Evolutionary conservation across 179 eudicot species (phyloP), one percentile per base, ranked within the genome.

Genomic region (Amaranthus tricolor): DNA sequence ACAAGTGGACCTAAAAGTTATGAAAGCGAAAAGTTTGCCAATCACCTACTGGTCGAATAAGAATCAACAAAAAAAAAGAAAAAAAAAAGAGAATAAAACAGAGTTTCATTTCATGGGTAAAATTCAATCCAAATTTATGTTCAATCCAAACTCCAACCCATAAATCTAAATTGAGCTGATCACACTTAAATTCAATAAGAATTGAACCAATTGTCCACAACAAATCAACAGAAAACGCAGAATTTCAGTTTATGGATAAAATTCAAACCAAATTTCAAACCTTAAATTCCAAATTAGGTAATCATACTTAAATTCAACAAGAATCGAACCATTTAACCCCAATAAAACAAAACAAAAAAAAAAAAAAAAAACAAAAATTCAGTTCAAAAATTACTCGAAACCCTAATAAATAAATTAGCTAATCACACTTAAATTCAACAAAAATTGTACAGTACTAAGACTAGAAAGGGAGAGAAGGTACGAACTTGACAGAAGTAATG

Each of bases 401-500:
- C 40, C 40, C 40, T 31, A 20, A 17, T 20, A 9, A 0, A 20
- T 19, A 59, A 59, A 5, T 45, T 3, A 31, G 40, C 2, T 9
- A 45, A 16, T 31, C 40, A 7, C 51, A 4, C 0, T 6, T n/a
- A 9, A 47, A 47, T 47, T 15, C 9, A 63, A 21, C 45, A 6
- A 53, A 11, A 47, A 24, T 14, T n/a, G 40, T n/a, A 0, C 0
- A 31, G 40, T 2, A 31, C 3, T 31, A 31, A 31, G 40, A 31
- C 40, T 31, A 5, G 5, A 63, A 44, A 59, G 74, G 7, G 10
- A 57, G 74, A 58, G 43, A 48, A 40, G 48, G 47, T 60, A 66
- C 60, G 7, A 4, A 90, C 96, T 85, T 85, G 81, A 90, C 77
- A 50, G 78, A 44, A 80, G 92, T 85, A 82, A 90, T 70, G 10